A percentile compares a stretch with the other conserved stretches of the same genome.
phyloP scores from a whole-genome alignment of 371 early-diverging fungal species.

The Gilbertella persicaria region DNA sequence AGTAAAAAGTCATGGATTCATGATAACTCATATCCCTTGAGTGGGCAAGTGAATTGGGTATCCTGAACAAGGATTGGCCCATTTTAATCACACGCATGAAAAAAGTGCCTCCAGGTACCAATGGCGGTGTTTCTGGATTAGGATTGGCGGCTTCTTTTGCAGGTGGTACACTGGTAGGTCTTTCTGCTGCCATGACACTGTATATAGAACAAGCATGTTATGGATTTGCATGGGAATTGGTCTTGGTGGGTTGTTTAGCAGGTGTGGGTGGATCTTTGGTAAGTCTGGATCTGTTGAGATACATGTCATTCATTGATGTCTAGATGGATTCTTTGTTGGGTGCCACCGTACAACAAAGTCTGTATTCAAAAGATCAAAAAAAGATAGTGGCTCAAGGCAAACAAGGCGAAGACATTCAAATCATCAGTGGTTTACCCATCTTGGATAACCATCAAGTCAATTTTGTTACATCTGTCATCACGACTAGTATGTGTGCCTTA shows the following conservation, averaged over 20 bases:
- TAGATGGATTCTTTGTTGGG: slow-evolving; percentile 87
- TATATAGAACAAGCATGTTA: slow-evolving; percentile 47
- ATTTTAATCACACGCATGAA: slow-evolving; percentile 71
- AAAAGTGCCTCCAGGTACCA: slow-evolving; percentile 86
- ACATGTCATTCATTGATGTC: slow-evolving; percentile 6
- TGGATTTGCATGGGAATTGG: slow-evolving; percentile 37
- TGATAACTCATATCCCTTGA: slow-evolving; percentile 10
- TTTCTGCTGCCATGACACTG: slow-evolving; percentile 59
- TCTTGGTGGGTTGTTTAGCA: slow-evolving; percentile 56
- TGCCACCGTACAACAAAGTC: slow-evolving; percentile 75
- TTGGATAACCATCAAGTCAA: slow-evolving; percentile 80
- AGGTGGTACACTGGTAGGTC: slow-evolving; percentile 78
- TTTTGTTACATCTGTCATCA: slow-evolving; percentile 17
- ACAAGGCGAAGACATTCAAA: slow-evolving; percentile 40
- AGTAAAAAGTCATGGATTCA: slow-evolving; percentile 1
- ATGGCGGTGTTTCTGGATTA: slow-evolving; percentile 76
- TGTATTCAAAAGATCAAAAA: slow-evolving; percentile 64
- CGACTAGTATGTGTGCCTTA: slow-evolving; percentile 11
- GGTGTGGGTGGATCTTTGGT: slow-evolving; percentile 79
- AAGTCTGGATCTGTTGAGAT: slow-evolving; percentile 6
- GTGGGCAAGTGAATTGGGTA: slow-evolving; percentile 90
- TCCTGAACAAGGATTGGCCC: slow-evolving; percentile 74
- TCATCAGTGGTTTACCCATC: slow-evolving; percentile 68
- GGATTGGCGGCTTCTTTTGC: slow-evolving; percentile 68
- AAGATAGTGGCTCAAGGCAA: slow-evolving; percentile 50